Evolutionary conservation across 495 filamentous ascomycete species (phyloP).

Genomic region (Hypoxylon cercidicola): DNA sequence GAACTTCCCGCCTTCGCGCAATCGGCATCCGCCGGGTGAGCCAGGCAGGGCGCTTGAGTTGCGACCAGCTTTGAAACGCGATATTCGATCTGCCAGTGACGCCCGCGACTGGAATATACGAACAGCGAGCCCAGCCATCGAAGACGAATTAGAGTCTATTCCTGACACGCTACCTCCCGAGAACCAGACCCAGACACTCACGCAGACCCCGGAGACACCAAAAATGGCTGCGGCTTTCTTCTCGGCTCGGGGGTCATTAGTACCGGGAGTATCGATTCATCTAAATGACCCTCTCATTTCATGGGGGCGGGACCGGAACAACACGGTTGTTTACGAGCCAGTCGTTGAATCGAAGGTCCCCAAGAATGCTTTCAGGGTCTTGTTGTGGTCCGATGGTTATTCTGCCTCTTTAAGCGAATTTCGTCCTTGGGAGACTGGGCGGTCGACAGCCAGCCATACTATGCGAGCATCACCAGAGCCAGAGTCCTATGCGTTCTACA

Average conservation of each 20-base stretch:
- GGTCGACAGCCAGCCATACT: constrained; percentile 39
- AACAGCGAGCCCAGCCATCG: constrained; percentile 6
- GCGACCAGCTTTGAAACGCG: constrained; percentile 33
- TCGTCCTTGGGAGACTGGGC: constrained; percentile 52
- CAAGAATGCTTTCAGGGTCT: constrained; percentile 81
- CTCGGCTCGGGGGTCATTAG: constrained; percentile 57
- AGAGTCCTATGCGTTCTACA: constrained; percentile 71
- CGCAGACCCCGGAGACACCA: constrained; percentile 27
- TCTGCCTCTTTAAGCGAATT: constrained; percentile 54
- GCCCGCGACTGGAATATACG: constrained; percentile 11
- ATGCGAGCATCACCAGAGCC: constrained; percentile 52
- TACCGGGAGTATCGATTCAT: constrained; percentile 65
- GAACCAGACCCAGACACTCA: constrained; percentile 7
- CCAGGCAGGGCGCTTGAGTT: constrained; percentile 25
- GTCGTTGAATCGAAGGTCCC: constrained; percentile 74
- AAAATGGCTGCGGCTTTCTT: constrained; percentile 48
- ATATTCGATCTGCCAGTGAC: constrained; percentile 15
- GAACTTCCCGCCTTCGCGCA: constrained; percentile 55
- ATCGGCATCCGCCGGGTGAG: constrained; percentile 9
- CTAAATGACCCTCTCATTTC: constrained; percentile 72
- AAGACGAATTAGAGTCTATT: constrained; percentile 36
- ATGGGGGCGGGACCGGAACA: constrained; percentile 75
- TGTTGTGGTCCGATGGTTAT: constrained; percentile 74
- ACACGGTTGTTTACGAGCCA: constrained; percentile 69
- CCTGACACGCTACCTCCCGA: constrained; percentile 30